Evolutionary conservation across 805 yeast genomes (phyloP), one percentile per base, ranked within the genome.

Genomic region (Spathaspora boniae): DNA sequence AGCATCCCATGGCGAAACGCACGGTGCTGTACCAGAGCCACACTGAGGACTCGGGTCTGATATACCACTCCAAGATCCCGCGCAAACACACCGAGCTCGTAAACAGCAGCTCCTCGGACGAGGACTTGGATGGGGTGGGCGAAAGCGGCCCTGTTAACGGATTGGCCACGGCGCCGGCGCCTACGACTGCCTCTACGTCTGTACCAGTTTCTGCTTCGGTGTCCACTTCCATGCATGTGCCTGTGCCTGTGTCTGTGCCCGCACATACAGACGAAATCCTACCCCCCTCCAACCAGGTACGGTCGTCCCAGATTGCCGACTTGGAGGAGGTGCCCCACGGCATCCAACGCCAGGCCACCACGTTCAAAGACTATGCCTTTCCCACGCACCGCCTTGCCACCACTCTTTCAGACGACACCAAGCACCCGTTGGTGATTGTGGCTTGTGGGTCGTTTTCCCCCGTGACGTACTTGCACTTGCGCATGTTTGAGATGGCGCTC

Each of bases 401-500:
- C 16, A 72, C 72, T 36, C 60, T 89, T 50, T 62, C 75, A 38
- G 93, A 87, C 51, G 78, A 82, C 37, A 68, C 81, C 43, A 91
- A 91, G 61, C 72, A 79, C 46, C 98, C 98, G 1, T 69, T 93
- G 45, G 97, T 93, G 9, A 76, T 93, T 35, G 98, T 93, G 18
- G 97, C 98, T 1, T 93, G 98, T 62, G 98, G 98, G 6, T 87
- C 96, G 2, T 93, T 91, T 54, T 85, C 95, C 2, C 98, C 98
- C 22, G 81, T 93, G 36, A 93, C 98, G 0, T 93, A 93, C 60
- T 68, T 93, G 38, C 98, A 93, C 61, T 67, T 93, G 52, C 74
- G 98, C 39, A 93, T 93, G 98, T 93, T 93, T 58, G 98, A 93
- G 63, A 93, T 93, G 98, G 98, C 98, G 0, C 65, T 93, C 50